A percentile compares a stretch with the other conserved stretches of the same genome.
Evolutionary conservation across 1,139 yeast species (phyloP).

Genomic region (Scheffersomyces stambukii): DNA sequence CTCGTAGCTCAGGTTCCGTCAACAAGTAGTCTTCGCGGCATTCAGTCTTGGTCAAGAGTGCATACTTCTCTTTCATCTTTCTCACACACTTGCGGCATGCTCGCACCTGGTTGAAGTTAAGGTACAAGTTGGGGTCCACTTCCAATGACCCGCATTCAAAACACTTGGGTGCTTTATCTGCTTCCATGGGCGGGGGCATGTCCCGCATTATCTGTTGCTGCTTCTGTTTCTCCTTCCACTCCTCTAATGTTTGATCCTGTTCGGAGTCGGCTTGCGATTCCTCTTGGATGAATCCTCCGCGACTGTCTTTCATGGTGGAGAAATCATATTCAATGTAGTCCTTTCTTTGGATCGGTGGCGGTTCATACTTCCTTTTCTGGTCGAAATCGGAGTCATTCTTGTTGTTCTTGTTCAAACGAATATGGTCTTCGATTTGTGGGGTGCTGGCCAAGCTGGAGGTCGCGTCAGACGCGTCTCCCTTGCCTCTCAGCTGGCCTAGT

Average conservation of each 20-base stretch:
- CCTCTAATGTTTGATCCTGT: slow-evolving; percentile 46
- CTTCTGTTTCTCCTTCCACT: slow-evolving; percentile 70
- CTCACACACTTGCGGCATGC: slow-evolving; percentile 80
- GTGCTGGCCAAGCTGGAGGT: slow-evolving; percentile 10
- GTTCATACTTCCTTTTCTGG: slow-evolving; percentile 15
- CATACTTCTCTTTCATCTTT: slow-evolving; percentile 77
- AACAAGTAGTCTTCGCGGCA: slow-evolving; percentile 87
- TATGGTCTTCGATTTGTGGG: slow-evolving; percentile 9
- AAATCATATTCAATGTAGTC: slow-evolving; percentile 92
- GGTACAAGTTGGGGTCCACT: slow-evolving; percentile 66
- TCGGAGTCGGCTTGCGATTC: slow-evolving; percentile 30
- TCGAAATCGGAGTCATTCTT: slow-evolving; percentile 4
- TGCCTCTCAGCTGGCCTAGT: slow-evolving; percentile 23
- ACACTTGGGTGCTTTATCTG: slow-evolving; percentile 72
- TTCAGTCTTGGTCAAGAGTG: slow-evolving; percentile 90
- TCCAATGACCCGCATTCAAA: slow-evolving; percentile 77
- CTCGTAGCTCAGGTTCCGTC: slow-evolving; percentile 89
- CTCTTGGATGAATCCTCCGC: slow-evolving; percentile 78
- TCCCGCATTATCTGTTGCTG: slow-evolving; percentile 42
- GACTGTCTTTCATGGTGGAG: slow-evolving; percentile 80
- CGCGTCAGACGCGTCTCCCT: slow-evolving; percentile 1
- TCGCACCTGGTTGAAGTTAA: slow-evolving; percentile 59
- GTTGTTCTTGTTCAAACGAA: slow-evolving; percentile 10
- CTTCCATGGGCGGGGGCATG: slow-evolving; percentile 67
- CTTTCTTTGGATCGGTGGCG: slow-evolving; percentile 47